Conservation (phyloP, 2,329 filamentous ascomycete genomes). For the Periconia digitata region DNA sequence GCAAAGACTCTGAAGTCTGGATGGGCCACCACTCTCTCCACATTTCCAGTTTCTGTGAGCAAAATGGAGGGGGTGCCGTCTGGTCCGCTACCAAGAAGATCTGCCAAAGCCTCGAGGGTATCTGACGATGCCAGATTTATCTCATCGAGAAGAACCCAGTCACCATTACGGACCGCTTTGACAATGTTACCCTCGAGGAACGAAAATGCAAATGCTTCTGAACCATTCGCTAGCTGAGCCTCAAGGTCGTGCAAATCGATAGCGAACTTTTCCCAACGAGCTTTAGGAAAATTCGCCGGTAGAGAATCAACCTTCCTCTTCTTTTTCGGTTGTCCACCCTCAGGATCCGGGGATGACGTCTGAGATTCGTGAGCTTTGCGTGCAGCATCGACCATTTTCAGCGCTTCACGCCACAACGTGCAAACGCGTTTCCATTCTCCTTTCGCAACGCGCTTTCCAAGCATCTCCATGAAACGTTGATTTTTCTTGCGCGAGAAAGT, state of each 20-base stretch:
- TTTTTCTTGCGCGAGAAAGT: slow-evolving; percentile 91
- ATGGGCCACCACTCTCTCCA: slow-evolving; percentile 86
- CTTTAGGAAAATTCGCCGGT: slow-evolving; percentile 57
- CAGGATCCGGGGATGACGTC: slow-evolving; percentile 40
- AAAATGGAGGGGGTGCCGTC: slow-evolving; percentile 77
- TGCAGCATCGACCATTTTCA: slow-evolving; percentile 75
- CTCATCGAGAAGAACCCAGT: slow-evolving; percentile 96
- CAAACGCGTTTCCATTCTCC: slow-evolving; percentile 86
- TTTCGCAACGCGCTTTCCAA: slow-evolving; percentile 77
- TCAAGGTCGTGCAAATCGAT: slow-evolving; percentile 76
- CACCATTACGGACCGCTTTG: slow-evolving; percentile 91
- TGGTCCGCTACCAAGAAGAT: slow-evolving; percentile 75
- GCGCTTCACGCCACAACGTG: slow-evolving; percentile 84
- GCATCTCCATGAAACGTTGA: slow-evolving; percentile 73
- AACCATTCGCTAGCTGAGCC: slow-evolving; percentile 71
- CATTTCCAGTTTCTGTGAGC: slow-evolving; percentile 89
- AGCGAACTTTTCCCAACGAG: slow-evolving; percentile 80
- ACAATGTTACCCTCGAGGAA: slow-evolving; percentile 97
- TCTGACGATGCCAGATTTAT: slow-evolving; percentile 96
- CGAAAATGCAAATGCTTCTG: slow-evolving; percentile 83
- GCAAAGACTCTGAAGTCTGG: slow-evolving; percentile 94
- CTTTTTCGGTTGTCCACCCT: slow-evolving; percentile 68
- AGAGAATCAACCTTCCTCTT: slow-evolving; percentile 64
- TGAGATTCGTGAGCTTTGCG: slow-evolving; percentile 45
- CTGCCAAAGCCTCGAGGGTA: slow-evolving; percentile 89